Evolutionary conservation across 441 rosid species (phyloP).

Genomic region (Adansonia gregorii): DNA sequence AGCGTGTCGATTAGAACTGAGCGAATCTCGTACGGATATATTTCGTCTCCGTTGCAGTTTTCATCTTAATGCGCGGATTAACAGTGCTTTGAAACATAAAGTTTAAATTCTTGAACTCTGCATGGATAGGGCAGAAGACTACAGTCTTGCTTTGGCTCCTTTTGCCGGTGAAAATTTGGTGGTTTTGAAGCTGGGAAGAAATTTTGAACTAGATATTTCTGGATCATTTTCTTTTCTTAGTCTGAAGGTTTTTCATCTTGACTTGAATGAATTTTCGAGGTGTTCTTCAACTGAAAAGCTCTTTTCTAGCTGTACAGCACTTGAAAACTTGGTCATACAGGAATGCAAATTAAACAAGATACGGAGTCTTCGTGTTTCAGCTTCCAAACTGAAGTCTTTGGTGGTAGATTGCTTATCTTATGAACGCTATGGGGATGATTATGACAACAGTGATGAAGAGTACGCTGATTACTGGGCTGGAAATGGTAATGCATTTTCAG

Average conservation of each 20-base stretch:
- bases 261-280: background rate
- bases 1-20: background rate
- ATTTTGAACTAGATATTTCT: background rate
- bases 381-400: background rate
- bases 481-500: slow-evolving; percentile 1
- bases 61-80: background rate
- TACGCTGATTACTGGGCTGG: background rate
- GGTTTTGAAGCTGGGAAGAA: background rate
- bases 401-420: background rate
- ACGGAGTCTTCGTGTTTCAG: background rate
- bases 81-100: background rate
- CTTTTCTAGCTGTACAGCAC: background rate
- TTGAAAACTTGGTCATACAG: background rate
- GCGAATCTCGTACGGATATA: background rate
- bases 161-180: background rate
- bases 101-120: background rate
- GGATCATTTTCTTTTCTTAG: background rate
- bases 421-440: background rate
- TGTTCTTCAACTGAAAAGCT: slow-evolving; percentile 1
- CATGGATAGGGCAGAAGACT: background rate
- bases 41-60: background rate
- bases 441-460: background rate
- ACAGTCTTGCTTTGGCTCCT: background rate
- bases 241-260: background rate
- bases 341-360: background rate